Base-by-base conservation (phyloP, 2,329 filamentous ascomycete species). In the Pseudocercospora crystallina region DNA sequence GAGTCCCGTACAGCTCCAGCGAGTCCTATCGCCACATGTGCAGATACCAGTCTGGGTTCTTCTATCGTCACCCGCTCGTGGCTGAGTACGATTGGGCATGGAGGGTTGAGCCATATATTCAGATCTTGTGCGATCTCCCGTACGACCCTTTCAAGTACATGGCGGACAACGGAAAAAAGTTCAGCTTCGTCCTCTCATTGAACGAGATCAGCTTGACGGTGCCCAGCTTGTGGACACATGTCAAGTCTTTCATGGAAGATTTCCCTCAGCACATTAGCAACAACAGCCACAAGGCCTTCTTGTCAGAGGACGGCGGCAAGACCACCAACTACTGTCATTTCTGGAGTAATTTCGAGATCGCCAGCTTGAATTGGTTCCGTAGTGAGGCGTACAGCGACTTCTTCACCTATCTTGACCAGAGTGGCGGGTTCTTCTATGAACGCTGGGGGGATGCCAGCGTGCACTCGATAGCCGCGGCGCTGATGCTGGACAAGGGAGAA, bases 31-130 rank as follows among this genome's bases (percentile, higher is more conserved):
- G 67, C 36, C 64, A 71, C 57, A 72, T 73, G 69, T 71, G 69
- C 47, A 64, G 70, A 0, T 73, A 69, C 62, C 69, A 71, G 46
- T 69, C 65, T 33, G 68, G 70, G 3, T 69, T 69, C 54, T 73
- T 73, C 61, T 71, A 71, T 59, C 60, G 64, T 13, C 69, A 56
- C 69, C 76, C 57, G 59, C 67, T 59, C 61, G 71, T 59, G 66
- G 69, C 32, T 58, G 58, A 73, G 17, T 83, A 80, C 56, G 75
- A 82, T 47, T 84, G 76, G 74, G 83, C 81, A 63, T 83, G 80
- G 80, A 75, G 77, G 56, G 75, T 84, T 9, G 80, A 84, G 59
- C 80, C 81, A 41, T 79, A 80, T 49, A 81, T 80, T 5, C 73
- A 79, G 38, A 80, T 81, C 57, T 76, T 73, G 50, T 80, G 79